Conservation (phyloP, 176 grass and related monocot genomes). For the Microstegium vimineum region DNA sequence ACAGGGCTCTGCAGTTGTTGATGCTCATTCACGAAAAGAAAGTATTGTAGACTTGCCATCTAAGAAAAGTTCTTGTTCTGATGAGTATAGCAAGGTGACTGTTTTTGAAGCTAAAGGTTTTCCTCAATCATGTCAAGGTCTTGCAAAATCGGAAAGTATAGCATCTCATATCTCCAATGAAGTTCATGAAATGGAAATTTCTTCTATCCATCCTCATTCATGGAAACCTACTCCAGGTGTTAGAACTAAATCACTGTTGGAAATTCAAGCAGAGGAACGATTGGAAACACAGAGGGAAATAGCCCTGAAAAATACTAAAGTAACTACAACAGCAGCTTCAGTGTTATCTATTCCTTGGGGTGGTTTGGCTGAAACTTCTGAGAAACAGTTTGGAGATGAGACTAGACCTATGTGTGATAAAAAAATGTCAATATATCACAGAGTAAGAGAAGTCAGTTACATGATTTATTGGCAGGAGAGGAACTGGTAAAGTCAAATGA, state of each 20-base stretch:
- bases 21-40: conserved; percentile 2
- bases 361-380: conserved; percentile 30
- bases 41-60: background rate
- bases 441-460: conserved; percentile 58
- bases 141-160: conserved; percentile 18
- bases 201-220: conserved; percentile 32
- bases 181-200: conserved; percentile 35
- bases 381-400: conserved; percentile 21
- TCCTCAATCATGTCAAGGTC: conserved; percentile 15
- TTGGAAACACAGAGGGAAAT: conserved; percentile 52
- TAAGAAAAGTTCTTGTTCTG: conserved; percentile 21
- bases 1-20: background rate
- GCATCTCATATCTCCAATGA: conserved; percentile 25
- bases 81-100: conserved; percentile 1
- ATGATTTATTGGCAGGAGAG: conserved; percentile 76
- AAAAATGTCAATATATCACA: conserved; percentile 24
- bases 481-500: conserved; percentile 48
- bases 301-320: conserved; percentile 24
- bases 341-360: conserved; percentile 53
- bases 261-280: conserved; percentile 92
- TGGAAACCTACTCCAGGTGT: conserved; percentile 71
- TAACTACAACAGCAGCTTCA: background rate
- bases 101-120: conserved; percentile 13
- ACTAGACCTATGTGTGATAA: background rate
- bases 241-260: conserved; percentile 67